Base-by-base conservation (phyloP, 345 rosid species). In the Dimocarpus longan region DNA sequence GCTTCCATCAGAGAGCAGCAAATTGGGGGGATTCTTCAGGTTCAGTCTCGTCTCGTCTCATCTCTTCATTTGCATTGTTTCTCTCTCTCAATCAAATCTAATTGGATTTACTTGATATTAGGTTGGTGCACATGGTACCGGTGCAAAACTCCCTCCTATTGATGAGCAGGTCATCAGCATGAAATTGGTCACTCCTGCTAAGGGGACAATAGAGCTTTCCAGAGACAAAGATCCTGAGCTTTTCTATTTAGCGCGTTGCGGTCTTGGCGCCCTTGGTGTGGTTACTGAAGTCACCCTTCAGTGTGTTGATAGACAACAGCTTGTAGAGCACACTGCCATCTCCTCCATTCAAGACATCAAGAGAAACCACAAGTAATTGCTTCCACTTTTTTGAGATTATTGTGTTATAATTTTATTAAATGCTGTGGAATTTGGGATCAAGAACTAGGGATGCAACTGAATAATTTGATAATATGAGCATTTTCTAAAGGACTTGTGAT, bases 71-170 rank as follows among this genome's bases (percentile, higher is more conserved):
- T 46, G 52, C 8, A 46, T 46, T 46, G 52, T 32, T 32, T 32
- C 37, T 32, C 37, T 32, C 37, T 32, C 37, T 32, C 37, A 32
- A 32, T 32, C 37, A 32, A 32, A 32, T 32, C 37, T 32, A 32
- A 32, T 16, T 75, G 71, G 32, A 26, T 74, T 74, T 28, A 40
- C 56, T 54, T 79, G 15, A 73, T 50, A 75, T 74, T 80, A 96
- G 98, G 98, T 96, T 72, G 99, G 98, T 65, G 99, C 99, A 22
- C 99, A 93, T 82, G 98, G 97, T 75, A 94, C 98, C 24, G 98
- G 99, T 81, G 98, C 98, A 79, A 89, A 87, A 76, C 83, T 96
- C 89, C 98, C 95, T 79, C 99, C 98, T 62, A 90, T 96, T 78
- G 99, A 96, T 63, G 99, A 94, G 83, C 99, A 96, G 84, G 92